phyloP scores from a whole-genome alignment of 306 rosid genomes.

The Phaseolus lunatus region DNA sequence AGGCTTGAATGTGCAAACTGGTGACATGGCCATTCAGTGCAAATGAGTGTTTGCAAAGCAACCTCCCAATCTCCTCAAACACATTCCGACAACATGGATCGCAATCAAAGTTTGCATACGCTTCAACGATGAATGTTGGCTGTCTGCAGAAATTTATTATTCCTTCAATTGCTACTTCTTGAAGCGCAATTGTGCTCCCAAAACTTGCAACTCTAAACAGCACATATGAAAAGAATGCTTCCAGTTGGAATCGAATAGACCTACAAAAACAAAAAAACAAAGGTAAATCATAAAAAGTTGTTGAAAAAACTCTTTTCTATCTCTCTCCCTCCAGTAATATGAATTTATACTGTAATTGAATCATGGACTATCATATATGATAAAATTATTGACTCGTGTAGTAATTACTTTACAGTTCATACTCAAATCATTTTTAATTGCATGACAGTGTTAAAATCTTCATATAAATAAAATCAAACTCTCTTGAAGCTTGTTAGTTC shows the following conservation, averaged over 20 bases:
- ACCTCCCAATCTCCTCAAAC: conserved; percentile 79
- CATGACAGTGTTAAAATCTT: too few species aligned
- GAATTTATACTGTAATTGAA: background rate
- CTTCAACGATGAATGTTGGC: conserved; percentile 68
- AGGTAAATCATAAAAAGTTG: background rate
- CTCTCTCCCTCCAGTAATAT: background rate
- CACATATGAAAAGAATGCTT: conserved; percentile 76
- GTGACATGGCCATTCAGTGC: conserved; percentile 56
- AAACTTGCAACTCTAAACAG: conserved; percentile 60
- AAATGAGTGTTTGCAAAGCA: conserved; percentile 86
- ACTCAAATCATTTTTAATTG: too few species aligned
- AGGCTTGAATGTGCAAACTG: conserved; percentile 75
- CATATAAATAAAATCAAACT: background rate
- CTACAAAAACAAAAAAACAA: conserved; percentile 49
- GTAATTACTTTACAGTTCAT: background rate
- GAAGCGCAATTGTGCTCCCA: conserved; percentile 68
- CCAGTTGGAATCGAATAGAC: conserved; percentile 77
- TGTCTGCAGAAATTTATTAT: conserved; percentile 88
- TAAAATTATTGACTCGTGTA: background rate
- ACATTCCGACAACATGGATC: conserved; percentile 72
- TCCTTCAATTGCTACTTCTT: conserved; percentile 93
- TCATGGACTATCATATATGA: background rate
- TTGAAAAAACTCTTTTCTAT: background rate
- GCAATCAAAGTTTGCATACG: conserved; percentile 77
- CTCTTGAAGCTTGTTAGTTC: background rate